Percentiles rank a stretch among this genome's conserved stretches.
phyloP scores from a whole-genome alignment of 139 green algal genomes.

The Chlamydomonas sp. region DNA sequence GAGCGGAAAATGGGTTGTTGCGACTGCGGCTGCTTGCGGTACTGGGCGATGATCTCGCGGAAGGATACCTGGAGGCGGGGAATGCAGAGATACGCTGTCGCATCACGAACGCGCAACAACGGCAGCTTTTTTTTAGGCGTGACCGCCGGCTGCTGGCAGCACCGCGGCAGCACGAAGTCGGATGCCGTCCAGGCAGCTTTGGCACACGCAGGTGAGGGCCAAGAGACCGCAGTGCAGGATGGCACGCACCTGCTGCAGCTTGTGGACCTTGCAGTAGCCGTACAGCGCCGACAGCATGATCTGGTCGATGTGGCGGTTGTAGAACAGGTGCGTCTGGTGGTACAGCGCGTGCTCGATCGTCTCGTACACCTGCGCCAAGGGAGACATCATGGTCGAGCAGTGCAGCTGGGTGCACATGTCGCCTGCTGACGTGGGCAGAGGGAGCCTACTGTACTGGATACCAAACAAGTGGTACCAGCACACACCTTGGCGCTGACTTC shows the following conservation, averaged over 20 bases:
- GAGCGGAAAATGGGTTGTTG: conserved; percentile 78
- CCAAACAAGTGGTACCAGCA: neutral
- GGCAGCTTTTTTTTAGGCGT: too few relatives aligned
- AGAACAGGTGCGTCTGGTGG: conserved; percentile 85
- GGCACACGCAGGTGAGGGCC: too few relatives aligned
- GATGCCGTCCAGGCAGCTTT: too few relatives aligned
- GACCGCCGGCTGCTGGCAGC: too few relatives aligned
- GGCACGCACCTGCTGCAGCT: conserved; percentile 43
- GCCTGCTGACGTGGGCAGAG: too few relatives aligned
- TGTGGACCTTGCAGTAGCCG: conserved; percentile 89
- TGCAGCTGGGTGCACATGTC: too few relatives aligned
- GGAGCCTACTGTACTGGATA: too few relatives aligned
- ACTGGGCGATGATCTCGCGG: conserved; percentile 89
- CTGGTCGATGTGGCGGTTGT: conserved; percentile 93
- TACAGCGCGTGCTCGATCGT: conserved; percentile 75
- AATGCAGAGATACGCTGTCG: neutral
- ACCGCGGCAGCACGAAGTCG: too few relatives aligned
- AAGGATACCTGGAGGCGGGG: conserved; percentile 69
- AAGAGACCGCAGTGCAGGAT: too few relatives aligned
- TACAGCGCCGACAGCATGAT: conserved; percentile 90
- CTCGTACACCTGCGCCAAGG: conserved; percentile 65
- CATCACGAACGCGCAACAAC: neutral
- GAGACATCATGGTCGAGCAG: neutral
- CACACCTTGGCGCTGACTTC: conserved; percentile 37
- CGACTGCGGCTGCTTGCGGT: conserved; percentile 80